Percentiles rank a stretch among this genome's conserved stretches.
Conservation (phyloP, 1,284 basidiomycete species). For the Malassezia caprae region DNA sequence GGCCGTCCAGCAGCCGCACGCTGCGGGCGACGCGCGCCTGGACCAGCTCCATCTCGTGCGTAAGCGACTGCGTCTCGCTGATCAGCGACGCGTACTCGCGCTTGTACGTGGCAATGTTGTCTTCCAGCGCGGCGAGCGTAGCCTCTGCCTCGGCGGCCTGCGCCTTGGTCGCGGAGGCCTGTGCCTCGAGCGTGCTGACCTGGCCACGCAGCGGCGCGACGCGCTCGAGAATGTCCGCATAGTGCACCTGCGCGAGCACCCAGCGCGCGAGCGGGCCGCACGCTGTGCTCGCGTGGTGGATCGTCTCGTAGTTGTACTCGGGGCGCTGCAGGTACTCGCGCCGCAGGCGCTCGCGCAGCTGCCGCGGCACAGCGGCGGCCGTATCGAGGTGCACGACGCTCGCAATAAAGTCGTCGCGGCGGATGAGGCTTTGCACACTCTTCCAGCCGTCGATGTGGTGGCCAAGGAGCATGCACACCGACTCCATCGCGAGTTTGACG, state of each 20-base stretch:
- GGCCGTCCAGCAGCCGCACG: conserved; percentile 83
- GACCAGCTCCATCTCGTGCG: conserved; percentile 93
- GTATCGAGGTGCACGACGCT: conserved; percentile 97
- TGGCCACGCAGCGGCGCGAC: conserved; percentile 94
- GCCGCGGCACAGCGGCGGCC: conserved; percentile 74
- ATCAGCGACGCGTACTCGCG: conserved; percentile 95
- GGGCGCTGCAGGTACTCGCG: conserved; percentile 83
- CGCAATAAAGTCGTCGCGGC: conserved; percentile 93
- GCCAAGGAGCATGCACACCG: conserved; percentile 92
- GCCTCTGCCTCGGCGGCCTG: conserved; percentile 79
- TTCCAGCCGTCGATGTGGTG: conserved; percentile 88
- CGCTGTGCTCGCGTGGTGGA: conserved; percentile 89
- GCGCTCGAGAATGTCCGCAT: conserved; percentile 94
- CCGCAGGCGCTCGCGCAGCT: conserved; percentile 82
- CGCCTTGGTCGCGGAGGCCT: conserved; percentile 83
- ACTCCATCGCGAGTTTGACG: conserved; percentile 97
- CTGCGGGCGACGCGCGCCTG: conserved; percentile 93
- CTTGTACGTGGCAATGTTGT: conserved; percentile 87
- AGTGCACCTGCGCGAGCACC: conserved; percentile 92
- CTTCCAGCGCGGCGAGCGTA: conserved; percentile 85
- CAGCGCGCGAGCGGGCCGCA: conserved; percentile 97
- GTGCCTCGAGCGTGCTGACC: conserved; percentile 79
- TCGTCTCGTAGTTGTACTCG: conserved; percentile 87
- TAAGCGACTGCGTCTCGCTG: conserved; percentile 93
- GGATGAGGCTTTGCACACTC: conserved; percentile 88